phyloP scores from a whole-genome alignment of 768 basidiomycete genomes.

The Fomitopsis pulvina region DNA sequence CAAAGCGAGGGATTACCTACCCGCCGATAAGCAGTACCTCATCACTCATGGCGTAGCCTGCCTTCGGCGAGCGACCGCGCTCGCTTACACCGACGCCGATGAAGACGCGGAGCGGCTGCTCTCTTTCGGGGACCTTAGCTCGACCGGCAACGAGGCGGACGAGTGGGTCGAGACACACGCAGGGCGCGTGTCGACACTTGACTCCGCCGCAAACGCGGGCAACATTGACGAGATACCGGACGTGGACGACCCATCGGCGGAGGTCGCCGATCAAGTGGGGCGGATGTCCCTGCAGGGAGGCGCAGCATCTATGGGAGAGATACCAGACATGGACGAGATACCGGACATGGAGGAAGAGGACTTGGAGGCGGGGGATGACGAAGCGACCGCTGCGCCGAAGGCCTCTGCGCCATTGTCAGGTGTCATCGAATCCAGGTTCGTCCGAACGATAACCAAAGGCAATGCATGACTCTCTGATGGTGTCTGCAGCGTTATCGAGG shows the following conservation, averaged over 20 bases:
- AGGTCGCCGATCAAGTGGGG: conserved; percentile 22
- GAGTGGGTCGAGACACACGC: conserved; percentile 99
- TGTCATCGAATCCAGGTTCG: conserved; percentile 46
- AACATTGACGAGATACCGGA: conserved; percentile 86
- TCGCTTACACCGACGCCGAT: conserved; percentile 92
- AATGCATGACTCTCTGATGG: conserved; percentile 1
- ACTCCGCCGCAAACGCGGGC: conserved; percentile 52
- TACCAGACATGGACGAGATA: conserved; percentile 95
- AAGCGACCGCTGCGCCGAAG: conserved; percentile 65
- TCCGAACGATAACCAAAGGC: conserved; percentile 3
- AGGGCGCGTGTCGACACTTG: conserved; percentile 50
- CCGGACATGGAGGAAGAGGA: conserved; percentile 99
- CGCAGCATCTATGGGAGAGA: conserved; percentile 36
- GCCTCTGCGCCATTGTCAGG: conserved; percentile 23
- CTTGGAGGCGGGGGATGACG: conserved; percentile 82
- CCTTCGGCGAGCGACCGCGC: conserved; percentile 84
- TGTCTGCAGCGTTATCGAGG: conserved; percentile 46
- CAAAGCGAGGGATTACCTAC: conserved; percentile 89
- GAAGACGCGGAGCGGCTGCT: conserved; percentile 94
- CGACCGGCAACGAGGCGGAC: conserved; percentile 53
- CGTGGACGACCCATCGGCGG: conserved; percentile 53
- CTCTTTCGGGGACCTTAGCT: conserved; percentile 64
- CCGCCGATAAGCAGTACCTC: conserved; percentile 92
- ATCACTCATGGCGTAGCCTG: conserved; percentile 96
- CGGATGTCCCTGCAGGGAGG: conserved; percentile 25